Conservation (phyloP, 495 filamentous ascomycete genomes). For the Neurospora tetrasperma region DNA sequence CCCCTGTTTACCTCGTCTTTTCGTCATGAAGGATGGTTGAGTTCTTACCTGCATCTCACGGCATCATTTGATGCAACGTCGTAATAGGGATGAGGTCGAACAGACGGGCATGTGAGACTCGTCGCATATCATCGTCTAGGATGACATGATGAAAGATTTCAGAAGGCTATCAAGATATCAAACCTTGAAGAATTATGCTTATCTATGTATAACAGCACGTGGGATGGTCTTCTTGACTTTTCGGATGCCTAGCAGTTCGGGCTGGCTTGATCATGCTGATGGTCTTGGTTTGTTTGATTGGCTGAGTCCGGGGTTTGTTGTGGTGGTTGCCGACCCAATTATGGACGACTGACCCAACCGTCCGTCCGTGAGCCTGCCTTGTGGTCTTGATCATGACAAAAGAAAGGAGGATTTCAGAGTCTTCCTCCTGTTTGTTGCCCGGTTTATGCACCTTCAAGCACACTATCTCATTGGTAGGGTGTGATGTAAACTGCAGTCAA, state of each 20-base stretch:
- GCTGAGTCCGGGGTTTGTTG: background rate
- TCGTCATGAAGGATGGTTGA: background rate
- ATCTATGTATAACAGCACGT: background rate
- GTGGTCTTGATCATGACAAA: background rate
- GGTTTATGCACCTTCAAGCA: background rate
- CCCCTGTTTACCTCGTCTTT: background rate
- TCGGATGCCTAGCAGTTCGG: background rate
- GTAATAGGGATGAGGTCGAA: background rate
- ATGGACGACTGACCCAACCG: background rate
- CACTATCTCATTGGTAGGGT: background rate
- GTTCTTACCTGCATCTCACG: background rate
- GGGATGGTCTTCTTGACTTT: background rate
- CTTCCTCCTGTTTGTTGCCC: background rate
- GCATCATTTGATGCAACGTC: background rate
- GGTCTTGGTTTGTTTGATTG: background rate
- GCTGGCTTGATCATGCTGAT: slow-evolving; percentile 1
- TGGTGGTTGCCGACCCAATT: background rate
- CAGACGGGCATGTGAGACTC: background rate
- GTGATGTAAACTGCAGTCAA: background rate
- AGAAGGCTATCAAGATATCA: background rate
- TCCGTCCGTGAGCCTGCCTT: background rate
- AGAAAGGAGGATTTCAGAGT: background rate
- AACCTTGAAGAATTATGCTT: background rate
- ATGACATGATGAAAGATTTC: background rate
- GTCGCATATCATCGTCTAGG: background rate